These are phyloP conservation scores for Oryza glaberrima DNA, from an alignment of 176 grass and related monocot genomes.

Conservation along the genomic window DNA sequence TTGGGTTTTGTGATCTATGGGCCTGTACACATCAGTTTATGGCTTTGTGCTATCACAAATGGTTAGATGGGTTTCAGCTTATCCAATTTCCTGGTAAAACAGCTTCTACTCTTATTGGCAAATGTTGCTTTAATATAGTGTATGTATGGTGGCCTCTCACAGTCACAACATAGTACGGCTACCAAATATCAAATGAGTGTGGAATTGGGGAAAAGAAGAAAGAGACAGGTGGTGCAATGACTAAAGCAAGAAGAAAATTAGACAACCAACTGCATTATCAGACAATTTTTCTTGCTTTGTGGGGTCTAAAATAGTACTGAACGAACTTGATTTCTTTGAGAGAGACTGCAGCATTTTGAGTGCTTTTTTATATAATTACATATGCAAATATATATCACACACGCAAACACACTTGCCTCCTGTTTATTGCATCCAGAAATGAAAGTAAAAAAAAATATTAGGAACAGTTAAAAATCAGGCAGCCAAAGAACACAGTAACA, in stretches of 20 bases:
- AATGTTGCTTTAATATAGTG: background rate
- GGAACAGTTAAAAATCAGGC: background rate
- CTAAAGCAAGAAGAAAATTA: background rate
- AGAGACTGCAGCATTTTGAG: background rate
- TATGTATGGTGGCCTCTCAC: background rate
- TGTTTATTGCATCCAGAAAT: background rate
- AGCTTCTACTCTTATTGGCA: background rate
- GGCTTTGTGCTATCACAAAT: too few relatives aligned
- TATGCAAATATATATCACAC: too few relatives aligned
- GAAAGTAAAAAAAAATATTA: background rate
- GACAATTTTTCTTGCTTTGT: background rate
- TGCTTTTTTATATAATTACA: background rate
- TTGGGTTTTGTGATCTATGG: too few relatives aligned
- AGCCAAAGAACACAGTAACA: background rate
- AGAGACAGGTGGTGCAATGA: too few relatives aligned
- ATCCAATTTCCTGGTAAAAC: too few relatives aligned
- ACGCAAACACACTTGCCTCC: background rate
- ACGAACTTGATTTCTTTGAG: background rate
- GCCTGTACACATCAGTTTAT: too few relatives aligned
- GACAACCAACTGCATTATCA: background rate
- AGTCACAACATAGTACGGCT: background rate
- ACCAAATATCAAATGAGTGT: too few relatives aligned
- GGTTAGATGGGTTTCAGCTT: too few relatives aligned
- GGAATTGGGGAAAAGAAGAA: too few relatives aligned
- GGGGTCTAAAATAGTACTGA: background rate